These are phyloP conservation scores for Pulveroboletus frians DNA, from an alignment of 768 basidiomycete species.

Conservation along the genomic window DNA sequence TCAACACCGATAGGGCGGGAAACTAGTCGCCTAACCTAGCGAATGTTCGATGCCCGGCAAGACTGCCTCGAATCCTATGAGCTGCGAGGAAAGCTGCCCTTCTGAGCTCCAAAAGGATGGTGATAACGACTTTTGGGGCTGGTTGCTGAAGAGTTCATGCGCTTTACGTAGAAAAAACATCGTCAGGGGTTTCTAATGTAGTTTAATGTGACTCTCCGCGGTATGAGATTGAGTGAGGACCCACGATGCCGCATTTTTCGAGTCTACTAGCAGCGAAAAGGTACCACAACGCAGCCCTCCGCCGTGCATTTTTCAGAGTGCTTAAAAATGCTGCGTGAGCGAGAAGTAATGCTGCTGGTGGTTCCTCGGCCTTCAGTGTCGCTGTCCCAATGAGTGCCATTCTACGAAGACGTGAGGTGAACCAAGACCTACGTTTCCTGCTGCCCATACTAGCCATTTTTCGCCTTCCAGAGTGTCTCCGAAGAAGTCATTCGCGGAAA, in stretches of 20 bases:
- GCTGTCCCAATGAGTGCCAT: conserved; percentile 26
- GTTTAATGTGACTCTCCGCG: background rate
- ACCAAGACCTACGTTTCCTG: conserved; percentile 59
- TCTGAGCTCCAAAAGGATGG: conserved; percentile 81
- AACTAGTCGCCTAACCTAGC: conserved; percentile 44
- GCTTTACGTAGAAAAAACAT: conserved; percentile 76
- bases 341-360: conserved; percentile 70
- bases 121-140: conserved; percentile 55
- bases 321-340: conserved; percentile 77
- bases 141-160: conserved; percentile 52
- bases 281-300: conserved; percentile 78
- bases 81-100: conserved; percentile 37
- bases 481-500: conserved; percentile 54
- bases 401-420: conserved; percentile 1
- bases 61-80: conserved; percentile 54
- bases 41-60: conserved; percentile 75
- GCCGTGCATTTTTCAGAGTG: conserved; percentile 45
- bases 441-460: conserved; percentile 82
- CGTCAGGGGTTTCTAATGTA: conserved; percentile 71
- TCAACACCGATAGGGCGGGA: conserved; percentile 6
- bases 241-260: conserved; percentile 80
- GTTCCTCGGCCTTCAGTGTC: conserved; percentile 68
- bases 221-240: conserved; percentile 28
- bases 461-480: conserved; percentile 63
- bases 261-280: conserved; percentile 67